Percentiles rank a stretch among this genome's conserved stretches.
These are phyloP conservation scores for Umbelopsis ramanniana DNA, from an alignment of 192 early-diverging fungal genomes.

Conservation along the genomic window DNA sequence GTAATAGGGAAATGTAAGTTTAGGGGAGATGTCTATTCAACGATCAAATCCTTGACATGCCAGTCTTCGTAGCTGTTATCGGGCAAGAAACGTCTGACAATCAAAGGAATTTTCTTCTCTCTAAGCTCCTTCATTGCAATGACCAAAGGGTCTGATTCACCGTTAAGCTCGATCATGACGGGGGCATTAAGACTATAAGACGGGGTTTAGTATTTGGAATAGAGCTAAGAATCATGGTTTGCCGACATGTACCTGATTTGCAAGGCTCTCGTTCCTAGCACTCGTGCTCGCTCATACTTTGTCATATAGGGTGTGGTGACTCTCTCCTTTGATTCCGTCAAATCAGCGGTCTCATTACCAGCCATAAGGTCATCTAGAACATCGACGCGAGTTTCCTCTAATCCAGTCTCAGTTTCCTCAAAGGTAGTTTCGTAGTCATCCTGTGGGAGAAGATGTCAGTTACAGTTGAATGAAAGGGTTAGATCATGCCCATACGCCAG, in stretches of 20 bases:
- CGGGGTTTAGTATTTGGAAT: neutral
- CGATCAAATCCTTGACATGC: slow-evolving; percentile 88
- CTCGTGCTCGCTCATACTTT: slow-evolving; percentile 93
- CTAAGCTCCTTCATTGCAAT: slow-evolving; percentile 96
- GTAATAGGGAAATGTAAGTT: neutral
- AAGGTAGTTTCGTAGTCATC: slow-evolving; percentile 15
- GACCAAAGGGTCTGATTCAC: slow-evolving; percentile 90
- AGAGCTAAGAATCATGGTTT: neutral
- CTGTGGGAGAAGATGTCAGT: neutral
- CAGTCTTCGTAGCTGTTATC: slow-evolving; percentile 96
- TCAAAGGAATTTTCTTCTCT: slow-evolving; percentile 90
- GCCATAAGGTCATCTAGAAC: slow-evolving; percentile 14
- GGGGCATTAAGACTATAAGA: slow-evolving; percentile 93
- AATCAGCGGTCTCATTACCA: slow-evolving; percentile 3
- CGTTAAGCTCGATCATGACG: slow-evolving; percentile 92
- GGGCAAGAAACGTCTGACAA: slow-evolving; percentile 91
- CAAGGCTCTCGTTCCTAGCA: slow-evolving; percentile 90
- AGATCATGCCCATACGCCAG: neutral
- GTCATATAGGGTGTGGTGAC: slow-evolving; percentile 99
- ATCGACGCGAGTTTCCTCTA: slow-evolving; percentile 13
- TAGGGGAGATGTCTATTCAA: slow-evolving; percentile 51
- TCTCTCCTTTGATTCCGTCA: slow-evolving; percentile 66
- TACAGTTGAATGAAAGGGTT: neutral
- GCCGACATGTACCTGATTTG: slow-evolving; percentile 73
- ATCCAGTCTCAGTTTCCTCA: slow-evolving; percentile 15